A percentile compares a stretch with the other conserved stretches of the same genome.
Evolutionary conservation across 2,329 filamentous ascomycete species (phyloP).

Genomic region (Colletotrichum melonis): DNA sequence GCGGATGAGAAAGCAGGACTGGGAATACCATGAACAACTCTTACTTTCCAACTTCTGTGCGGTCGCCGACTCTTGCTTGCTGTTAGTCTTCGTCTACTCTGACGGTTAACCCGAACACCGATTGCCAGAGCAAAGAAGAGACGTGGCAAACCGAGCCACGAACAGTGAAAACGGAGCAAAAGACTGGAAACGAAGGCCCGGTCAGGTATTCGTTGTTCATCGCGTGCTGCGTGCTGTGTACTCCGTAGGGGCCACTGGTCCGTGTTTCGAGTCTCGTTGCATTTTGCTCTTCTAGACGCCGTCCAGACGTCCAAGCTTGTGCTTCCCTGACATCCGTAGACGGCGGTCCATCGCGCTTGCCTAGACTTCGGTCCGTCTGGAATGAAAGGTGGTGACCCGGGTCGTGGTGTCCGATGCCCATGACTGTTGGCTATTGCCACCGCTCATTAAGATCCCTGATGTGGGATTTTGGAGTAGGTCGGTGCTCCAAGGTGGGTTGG

Average conservation of each 20-base stretch:
- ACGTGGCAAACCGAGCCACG: not conserved
- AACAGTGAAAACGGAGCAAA: not conserved
- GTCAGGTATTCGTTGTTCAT: not conserved
- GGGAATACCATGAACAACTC: not conserved
- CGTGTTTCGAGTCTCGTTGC: slow-evolving; percentile 28
- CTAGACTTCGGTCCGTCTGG: not conserved
- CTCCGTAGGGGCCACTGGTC: slow-evolving; percentile 18
- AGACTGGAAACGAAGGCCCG: not conserved
- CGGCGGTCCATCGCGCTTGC: not conserved
- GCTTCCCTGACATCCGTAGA: not conserved
- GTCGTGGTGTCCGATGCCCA: not conserved
- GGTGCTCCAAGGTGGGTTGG: slow-evolving; percentile 12
- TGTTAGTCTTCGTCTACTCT: not conserved
- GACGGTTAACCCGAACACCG: not conserved
- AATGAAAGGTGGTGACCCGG: not conserved
- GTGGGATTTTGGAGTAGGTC: slow-evolving; percentile 11
- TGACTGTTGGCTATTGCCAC: not conserved
- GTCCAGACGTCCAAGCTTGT: slow-evolving; percentile 2
- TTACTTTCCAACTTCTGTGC: not conserved
- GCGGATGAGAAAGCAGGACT: not conserved
- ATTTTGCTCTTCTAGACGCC: slow-evolving; percentile 18
- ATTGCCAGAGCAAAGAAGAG: not conserved
- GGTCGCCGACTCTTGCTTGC: not conserved
- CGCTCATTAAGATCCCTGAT: slow-evolving; percentile 1
- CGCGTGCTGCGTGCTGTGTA: not conserved